Base-by-base conservation (phyloP, 225 moss, liverwort and hornwort species). In the Polytrichum commune region DNA sequence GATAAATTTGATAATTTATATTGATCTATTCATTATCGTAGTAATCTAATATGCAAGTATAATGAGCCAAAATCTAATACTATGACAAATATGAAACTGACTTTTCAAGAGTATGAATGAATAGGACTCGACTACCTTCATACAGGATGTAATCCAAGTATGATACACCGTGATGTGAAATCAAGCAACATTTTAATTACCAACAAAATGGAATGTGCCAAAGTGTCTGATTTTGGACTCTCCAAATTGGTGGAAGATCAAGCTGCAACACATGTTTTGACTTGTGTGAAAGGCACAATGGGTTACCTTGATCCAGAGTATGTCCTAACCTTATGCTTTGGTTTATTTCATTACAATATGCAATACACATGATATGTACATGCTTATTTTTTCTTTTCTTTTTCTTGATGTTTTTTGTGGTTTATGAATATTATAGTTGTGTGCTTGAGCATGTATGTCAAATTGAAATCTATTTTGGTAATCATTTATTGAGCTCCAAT, bases 281-380 rank as follows among this genome's bases (percentile, higher is more conserved):
- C 79, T 0, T 5, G 0, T 8, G 76, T 79, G 2, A 79, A 69
- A 62, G 83, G 76, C 60, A 83, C 83, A 1, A 20, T 33, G 0
- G 83, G 83, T 26, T 83, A 83, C 26, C 53, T 83, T 6, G 83
- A 83, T 73, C 83, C 79, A 25, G 83, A 83, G 83, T 83, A 77
- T 32, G 83, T 1, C 30, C 9, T 8, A 35, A 35, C 2, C 35
- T 7, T 9, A 35, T 35, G 35, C 35, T 8, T 9, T 35, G 35
- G 9, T 35, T 8, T 35, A 2, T 8, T 9, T 35, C 35, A 35
- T 35, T 35, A 8, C 35, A 35, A 9, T 35, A 9, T 35, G 35
- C 9, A 35, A 2, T 32, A 7, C 9, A 35, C 35, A 1, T 2
- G 8, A 35, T 0, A 35, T 35, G 9, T 35, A 35, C 35, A 35